phyloP scores from a whole-genome alignment of 2,329 filamentous ascomycete genomes.

The Cercospora zeae-maydis region DNA sequence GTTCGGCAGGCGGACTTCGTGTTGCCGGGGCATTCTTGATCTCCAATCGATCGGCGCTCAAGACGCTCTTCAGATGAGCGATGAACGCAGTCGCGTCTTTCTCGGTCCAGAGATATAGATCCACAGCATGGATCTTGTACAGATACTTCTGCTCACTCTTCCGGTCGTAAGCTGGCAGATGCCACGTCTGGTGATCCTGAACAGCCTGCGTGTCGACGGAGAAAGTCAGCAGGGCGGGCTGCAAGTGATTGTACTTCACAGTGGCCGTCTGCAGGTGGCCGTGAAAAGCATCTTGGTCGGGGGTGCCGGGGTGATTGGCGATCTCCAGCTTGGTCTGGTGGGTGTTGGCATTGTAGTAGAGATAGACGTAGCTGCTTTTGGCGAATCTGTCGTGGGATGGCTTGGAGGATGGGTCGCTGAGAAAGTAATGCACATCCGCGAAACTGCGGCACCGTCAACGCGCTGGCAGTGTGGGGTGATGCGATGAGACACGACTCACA shows the following conservation, averaged over 20 bases:
- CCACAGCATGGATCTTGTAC: conserved; percentile 71
- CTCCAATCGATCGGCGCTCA: conserved; percentile 59
- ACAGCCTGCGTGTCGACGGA: conserved; percentile 53
- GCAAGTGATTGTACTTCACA: conserved; percentile 69
- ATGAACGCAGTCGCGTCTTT: conserved; percentile 68
- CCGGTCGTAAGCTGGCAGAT: conserved; percentile 68
- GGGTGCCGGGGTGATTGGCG: conserved; percentile 69
- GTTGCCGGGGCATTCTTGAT: conserved; percentile 62
- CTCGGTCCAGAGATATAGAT: conserved; percentile 76
- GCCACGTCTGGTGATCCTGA: conserved; percentile 59
- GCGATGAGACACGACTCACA: conserved; percentile 37
- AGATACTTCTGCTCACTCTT: conserved; percentile 73
- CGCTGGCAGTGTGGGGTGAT: background rate
- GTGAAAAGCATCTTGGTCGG: conserved; percentile 75
- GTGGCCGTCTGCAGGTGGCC: conserved; percentile 59
- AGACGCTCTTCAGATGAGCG: conserved; percentile 62
- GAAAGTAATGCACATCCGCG: conserved; percentile 75
- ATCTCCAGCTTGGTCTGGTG: conserved; percentile 69
- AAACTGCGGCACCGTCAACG: conserved; percentile 52
- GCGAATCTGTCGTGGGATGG: conserved; percentile 79
- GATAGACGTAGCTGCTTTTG: conserved; percentile 73
- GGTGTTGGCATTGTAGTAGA: conserved; percentile 69
- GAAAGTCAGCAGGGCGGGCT: conserved; percentile 67
- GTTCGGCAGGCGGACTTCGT: conserved; percentile 40
- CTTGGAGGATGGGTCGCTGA: conserved; percentile 61